Conservation (phyloP, 202 grass and related monocot genomes). For the Saccharum hybrid region DNA sequence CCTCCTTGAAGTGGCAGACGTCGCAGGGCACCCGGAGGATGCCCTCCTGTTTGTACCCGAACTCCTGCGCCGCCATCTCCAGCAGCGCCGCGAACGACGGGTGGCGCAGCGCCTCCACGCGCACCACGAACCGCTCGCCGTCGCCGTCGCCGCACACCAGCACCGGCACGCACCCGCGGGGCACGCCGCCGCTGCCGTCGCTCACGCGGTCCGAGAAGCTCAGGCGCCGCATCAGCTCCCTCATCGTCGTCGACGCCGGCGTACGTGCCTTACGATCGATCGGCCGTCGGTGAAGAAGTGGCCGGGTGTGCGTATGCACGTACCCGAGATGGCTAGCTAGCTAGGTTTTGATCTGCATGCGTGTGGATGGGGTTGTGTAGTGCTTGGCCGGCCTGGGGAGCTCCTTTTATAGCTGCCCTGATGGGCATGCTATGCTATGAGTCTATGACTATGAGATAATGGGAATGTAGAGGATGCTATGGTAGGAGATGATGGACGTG, state of each 20-base stretch:
- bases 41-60: slow-evolving; percentile 70
- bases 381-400: neutral
- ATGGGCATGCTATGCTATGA: no score
- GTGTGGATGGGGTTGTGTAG: neutral
- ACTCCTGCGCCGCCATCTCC: slow-evolving; percentile 63
- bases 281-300: neutral
- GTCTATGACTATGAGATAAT: slow-evolving; percentile 13
- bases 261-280: neutral
- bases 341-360: neutral
- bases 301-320: no score
- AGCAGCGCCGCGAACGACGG: slow-evolving; percentile 55
- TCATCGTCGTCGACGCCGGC: slow-evolving; percentile 20
- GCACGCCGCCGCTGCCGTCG: slow-evolving; percentile 39
- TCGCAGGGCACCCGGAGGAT: slow-evolving; percentile 65
- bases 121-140: slow-evolving; percentile 59
- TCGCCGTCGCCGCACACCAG: slow-evolving; percentile 38
- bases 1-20: slow-evolving; percentile 47
- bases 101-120: slow-evolving; percentile 54
- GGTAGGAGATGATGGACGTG: neutral
- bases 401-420: neutral
- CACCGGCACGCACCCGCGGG: slow-evolving; percentile 63
- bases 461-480: neutral
- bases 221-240: slow-evolving; percentile 56
- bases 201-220: slow-evolving; percentile 54
- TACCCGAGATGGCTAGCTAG: neutral